Percentiles rank a stretch among this genome's conserved stretches.
These are phyloP conservation scores for Forsythia suspensa DNA, from an alignment of 257 asterid species.

Conservation along the genomic window DNA sequence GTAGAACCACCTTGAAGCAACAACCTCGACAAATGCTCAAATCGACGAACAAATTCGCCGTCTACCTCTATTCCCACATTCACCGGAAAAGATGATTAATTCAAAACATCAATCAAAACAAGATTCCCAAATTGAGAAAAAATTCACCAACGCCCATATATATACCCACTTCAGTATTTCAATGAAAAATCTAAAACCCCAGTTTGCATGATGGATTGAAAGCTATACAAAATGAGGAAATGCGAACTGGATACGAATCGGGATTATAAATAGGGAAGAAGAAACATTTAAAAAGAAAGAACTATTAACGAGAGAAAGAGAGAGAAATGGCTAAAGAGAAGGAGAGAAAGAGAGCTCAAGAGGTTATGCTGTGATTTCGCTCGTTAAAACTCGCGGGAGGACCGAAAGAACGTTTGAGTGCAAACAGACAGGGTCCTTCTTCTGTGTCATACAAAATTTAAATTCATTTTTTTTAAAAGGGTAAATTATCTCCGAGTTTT, in stretches of 20 bases:
- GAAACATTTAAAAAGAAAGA: constrained; percentile 1
- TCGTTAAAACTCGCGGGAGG: constrained; percentile 70
- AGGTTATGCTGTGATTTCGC: constrained; percentile 60
- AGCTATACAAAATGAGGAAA: constrained; percentile 26
- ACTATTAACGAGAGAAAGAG: constrained; percentile 11
- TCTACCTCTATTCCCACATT: constrained; percentile 32
- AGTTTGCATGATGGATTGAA: constrained; percentile 22
- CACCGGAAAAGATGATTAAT: constrained; percentile 11
- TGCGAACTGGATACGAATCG: constrained; percentile 3
- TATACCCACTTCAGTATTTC: constrained; percentile 28
- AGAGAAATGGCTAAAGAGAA: constrained; percentile 25
- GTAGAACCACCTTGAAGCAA: constrained; percentile 20
- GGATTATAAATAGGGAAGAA: constrained; percentile 15
- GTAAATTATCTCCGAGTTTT: too few species aligned
- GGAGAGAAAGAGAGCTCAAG: constrained; percentile 26
- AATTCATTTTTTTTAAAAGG: too few species aligned
- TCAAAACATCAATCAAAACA: constrained; percentile 1
- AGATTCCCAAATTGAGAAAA: constrained; percentile 11
- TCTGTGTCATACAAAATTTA: neutral
- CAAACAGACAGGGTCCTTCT: neutral
- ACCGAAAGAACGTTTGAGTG: constrained; percentile 37
- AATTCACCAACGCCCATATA: neutral
- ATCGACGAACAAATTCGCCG: constrained; percentile 21
- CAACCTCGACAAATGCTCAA: constrained; percentile 22
- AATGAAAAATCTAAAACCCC: constrained; percentile 21